These are phyloP conservation scores for Singerocomus inundabilis DNA, from an alignment of 1,284 basidiomycete species.

Conservation along the genomic window DNA sequence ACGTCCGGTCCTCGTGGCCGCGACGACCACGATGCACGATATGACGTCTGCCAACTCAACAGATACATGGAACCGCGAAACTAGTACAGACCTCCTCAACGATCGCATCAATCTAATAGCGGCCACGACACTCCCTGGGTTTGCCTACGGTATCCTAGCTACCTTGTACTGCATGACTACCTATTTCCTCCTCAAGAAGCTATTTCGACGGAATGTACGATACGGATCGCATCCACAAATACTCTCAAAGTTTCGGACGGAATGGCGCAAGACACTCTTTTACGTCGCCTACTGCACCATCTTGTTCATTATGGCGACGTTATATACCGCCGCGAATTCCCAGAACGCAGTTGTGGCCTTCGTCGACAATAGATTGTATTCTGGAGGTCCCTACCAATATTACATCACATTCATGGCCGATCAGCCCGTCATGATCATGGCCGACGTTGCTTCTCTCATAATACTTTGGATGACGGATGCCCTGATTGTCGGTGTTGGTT, in stretches of 20 bases:
- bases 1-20: constrained; percentile 5
- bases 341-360: constrained; percentile 29
- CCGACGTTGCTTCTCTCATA: constrained; percentile 20
- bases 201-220: constrained; percentile 9
- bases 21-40: constrained; percentile 9
- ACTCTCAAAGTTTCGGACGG: neutral
- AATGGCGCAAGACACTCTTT: constrained; percentile 23
- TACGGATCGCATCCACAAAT: constrained; percentile 10
- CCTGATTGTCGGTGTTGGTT: constrained; percentile 23
- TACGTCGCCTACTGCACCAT: constrained; percentile 28
- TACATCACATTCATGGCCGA: constrained; percentile 22
- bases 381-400: constrained; percentile 33
- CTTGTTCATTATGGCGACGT: constrained; percentile 32
- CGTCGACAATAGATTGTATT: constrained; percentile 36
- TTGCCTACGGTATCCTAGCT: constrained; percentile 24
- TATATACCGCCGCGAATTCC: constrained; percentile 32
- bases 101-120: constrained; percentile 27
- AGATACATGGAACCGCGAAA: constrained; percentile 3
- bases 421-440: constrained; percentile 28
- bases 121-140: constrained; percentile 26
- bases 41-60: constrained; percentile 9
- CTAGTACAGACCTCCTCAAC: constrained; percentile 8
- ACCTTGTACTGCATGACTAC: constrained; percentile 23
- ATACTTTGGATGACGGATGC: constrained; percentile 36
- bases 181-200: constrained; percentile 23